A percentile compares a stretch with the other conserved stretches of the same genome.
phyloP scores from a whole-genome alignment of 148 eudicot species.

The Rhododendron vialii region DNA sequence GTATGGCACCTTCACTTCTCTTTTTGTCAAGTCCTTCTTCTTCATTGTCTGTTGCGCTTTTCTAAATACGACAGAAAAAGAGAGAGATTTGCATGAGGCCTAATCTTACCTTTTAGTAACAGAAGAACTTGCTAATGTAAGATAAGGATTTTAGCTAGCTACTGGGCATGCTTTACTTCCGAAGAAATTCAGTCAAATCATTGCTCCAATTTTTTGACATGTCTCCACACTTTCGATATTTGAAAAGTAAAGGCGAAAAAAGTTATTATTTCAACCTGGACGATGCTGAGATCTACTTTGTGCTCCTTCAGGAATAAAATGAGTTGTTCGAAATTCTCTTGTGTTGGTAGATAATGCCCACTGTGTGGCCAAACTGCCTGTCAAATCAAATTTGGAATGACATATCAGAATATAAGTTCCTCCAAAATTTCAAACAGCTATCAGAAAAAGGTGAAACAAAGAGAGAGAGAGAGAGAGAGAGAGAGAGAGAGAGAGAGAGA shows the following conservation, averaged over 20 bases:
- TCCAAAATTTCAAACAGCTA: neutral
- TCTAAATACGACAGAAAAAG: slow-evolving; percentile 30
- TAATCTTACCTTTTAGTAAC: neutral
- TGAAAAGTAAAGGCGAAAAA: neutral
- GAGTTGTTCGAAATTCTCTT: slow-evolving; percentile 75
- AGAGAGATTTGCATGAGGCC: neutral
- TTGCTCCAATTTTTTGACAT: neutral
- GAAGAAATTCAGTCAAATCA: neutral
- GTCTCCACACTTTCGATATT: neutral
- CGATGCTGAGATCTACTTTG: slow-evolving; percentile 51
- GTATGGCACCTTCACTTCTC: neutral
- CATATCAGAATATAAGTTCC: neutral
- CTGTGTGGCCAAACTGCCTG: slow-evolving; percentile 66
- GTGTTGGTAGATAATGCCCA: slow-evolving; percentile 89
- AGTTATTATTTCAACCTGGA: slow-evolving; percentile 41
- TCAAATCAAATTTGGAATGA: neutral
- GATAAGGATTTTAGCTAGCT: neutral
- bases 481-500: too few species aligned
- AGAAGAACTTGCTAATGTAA: neutral
- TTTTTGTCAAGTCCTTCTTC: slow-evolving; percentile 26
- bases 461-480: neutral
- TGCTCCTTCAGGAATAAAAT: slow-evolving; percentile 58
- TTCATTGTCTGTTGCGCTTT: slow-evolving; percentile 44
- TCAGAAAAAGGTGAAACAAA: neutral
- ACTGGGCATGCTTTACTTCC: neutral